Percentiles rank a stretch among this genome's conserved stretches.
phyloP scores from a whole-genome alignment of 139 green algal genomes.

The Picochlorum sp. region DNA sequence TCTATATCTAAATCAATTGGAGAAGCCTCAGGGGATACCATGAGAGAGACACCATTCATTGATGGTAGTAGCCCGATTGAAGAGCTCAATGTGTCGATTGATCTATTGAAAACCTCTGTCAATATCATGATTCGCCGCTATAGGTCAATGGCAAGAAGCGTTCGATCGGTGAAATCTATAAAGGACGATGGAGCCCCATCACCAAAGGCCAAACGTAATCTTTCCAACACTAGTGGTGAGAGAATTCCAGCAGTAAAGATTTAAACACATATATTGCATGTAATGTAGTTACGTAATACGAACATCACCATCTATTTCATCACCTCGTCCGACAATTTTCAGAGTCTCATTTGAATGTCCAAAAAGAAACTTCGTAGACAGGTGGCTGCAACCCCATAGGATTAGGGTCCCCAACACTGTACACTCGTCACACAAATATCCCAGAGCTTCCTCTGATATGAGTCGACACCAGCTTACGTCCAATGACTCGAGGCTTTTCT shows the following conservation, averaged over 20 bases:
- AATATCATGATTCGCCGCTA: neutral
- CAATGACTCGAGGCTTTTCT: conserved; percentile 24
- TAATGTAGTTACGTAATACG: conserved; percentile 1
- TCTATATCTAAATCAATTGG: neutral
- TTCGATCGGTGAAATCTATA: neutral
- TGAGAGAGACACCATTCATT: neutral
- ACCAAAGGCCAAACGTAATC: too few species aligned
- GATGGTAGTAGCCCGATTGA: neutral
- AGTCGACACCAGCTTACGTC: conserved; percentile 45
- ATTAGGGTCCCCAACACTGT: conserved; percentile 5
- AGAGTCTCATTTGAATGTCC: conserved; percentile 36
- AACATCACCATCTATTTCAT: neutral
- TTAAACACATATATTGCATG: neutral
- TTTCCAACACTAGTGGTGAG: neutral
- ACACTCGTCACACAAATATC: conserved; percentile 42
- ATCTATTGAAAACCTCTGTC: neutral
- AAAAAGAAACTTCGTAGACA: conserved; percentile 31
- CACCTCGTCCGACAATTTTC: conserved; percentile 18
- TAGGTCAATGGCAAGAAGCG: conserved; percentile 1
- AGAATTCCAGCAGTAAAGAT: neutral
- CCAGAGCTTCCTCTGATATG: conserved; percentile 26
- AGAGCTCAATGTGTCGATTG: neutral
- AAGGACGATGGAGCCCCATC: too few species aligned
- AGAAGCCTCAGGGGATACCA: neutral
- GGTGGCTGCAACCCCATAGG: conserved; percentile 29